Conservation (phyloP, 1,139 yeast genomes). For the Saccharomyces hybrid region DNA sequence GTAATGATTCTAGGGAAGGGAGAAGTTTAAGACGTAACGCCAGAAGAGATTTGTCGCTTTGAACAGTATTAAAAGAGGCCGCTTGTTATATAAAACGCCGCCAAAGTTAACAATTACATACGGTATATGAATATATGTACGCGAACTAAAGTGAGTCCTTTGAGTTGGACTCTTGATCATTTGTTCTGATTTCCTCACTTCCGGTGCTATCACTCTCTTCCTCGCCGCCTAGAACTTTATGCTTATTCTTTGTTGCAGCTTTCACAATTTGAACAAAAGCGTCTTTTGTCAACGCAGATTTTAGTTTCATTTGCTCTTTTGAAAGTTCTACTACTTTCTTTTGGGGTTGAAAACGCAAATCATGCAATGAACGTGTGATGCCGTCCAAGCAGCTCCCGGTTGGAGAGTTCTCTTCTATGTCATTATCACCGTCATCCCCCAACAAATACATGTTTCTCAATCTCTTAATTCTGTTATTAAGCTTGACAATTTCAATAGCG, state of each 20-base stretch:
- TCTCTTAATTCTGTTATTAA: conserved; percentile 64
- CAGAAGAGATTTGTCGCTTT: neutral
- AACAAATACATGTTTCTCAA: conserved; percentile 43
- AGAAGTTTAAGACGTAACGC: neutral
- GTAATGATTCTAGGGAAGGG: neutral
- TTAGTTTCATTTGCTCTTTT: conserved; percentile 17
- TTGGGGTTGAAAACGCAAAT: conserved; percentile 10
- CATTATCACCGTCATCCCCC: conserved; percentile 41
- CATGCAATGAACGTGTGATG: conserved; percentile 15
- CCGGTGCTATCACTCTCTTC: conserved; percentile 9
- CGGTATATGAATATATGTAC: neutral
- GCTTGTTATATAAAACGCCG: neutral
- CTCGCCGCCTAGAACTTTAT: conserved; percentile 27
- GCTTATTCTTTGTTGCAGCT: conserved; percentile 63
- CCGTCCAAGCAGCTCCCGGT: conserved; percentile 3
- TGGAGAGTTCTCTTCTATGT: conserved; percentile 18
- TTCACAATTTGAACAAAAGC: conserved; percentile 69
- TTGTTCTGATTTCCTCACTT: conserved; percentile 3
- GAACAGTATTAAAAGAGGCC: neutral
- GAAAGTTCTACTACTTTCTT: conserved; percentile 3
- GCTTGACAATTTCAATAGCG: conserved; percentile 74
- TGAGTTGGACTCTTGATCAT: no score
- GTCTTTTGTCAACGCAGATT: conserved; percentile 35
- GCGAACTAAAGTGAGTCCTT: neutral
- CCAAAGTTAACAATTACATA: neutral